Evolutionary conservation across 1,139 yeast species (phyloP).

Genomic region (Geotrichum aggregatum): DNA sequence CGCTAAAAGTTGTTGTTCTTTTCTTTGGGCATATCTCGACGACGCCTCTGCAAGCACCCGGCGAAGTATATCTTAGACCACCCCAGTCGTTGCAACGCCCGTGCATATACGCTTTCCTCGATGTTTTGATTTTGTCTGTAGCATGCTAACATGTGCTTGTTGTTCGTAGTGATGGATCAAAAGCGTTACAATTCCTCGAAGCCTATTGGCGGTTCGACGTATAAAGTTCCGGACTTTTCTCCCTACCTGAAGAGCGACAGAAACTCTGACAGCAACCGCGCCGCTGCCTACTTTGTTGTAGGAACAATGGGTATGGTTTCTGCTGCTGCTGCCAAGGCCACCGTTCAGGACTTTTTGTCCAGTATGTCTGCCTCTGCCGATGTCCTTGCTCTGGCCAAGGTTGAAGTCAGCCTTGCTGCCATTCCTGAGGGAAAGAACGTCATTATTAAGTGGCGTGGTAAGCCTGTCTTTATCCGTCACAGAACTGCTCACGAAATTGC

Average conservation of each 20-base stretch:
- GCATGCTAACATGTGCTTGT: background rate
- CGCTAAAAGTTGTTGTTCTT: too few relatives aligned
- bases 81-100: too few relatives aligned
- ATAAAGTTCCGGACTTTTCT: conserved; percentile 89
- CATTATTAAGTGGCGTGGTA: conserved; percentile 99
- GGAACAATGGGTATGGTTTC: conserved; percentile 92
- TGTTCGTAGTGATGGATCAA: conserved; percentile 17
- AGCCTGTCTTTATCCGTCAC: conserved; percentile 99
- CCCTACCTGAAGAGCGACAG: conserved; percentile 71
- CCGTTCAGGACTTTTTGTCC: conserved; percentile 90
- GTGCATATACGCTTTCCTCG: too few relatives aligned
- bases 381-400: conserved; percentile 98
- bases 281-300: conserved; percentile 93
- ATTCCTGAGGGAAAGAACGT: conserved; percentile 98
- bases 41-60: too few relatives aligned
- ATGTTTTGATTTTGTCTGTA: background rate
- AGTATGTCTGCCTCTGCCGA: conserved; percentile 98
- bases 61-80: too few relatives aligned
- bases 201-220: conserved; percentile 54
- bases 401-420: conserved; percentile 89
- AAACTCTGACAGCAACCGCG: conserved; percentile 70
- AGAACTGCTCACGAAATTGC: conserved; percentile 90
- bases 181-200: conserved; percentile 31
- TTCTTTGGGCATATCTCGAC: too few relatives aligned
- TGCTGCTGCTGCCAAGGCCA: conserved; percentile 97